phyloP scores from a whole-genome alignment of 768 basidiomycete genomes.

The Omphalotus guepiniiformis region DNA sequence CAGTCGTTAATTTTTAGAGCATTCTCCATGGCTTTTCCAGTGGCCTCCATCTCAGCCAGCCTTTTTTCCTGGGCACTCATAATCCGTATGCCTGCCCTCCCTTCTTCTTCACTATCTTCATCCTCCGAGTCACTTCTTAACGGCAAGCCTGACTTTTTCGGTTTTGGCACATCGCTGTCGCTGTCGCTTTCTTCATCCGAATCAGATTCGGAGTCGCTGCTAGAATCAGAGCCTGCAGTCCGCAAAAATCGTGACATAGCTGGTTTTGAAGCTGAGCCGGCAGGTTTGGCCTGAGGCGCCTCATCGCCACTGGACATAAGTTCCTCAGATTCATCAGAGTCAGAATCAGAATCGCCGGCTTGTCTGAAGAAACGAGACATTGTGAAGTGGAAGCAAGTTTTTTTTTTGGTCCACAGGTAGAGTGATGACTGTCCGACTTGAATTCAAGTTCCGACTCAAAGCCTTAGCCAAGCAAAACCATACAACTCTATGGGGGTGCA shows the following conservation, averaged over 20 bases:
- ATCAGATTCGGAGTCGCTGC: conserved; percentile 54
- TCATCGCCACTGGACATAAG: conserved; percentile 72
- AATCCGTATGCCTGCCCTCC: conserved; percentile 64
- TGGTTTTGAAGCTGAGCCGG: conserved; percentile 44
- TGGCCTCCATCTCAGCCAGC: conserved; percentile 91
- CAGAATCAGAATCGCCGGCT: conserved; percentile 78
- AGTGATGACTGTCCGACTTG: background rate
- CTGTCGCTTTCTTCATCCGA: conserved; percentile 55
- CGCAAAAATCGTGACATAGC: conserved; percentile 80
- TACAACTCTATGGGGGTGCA: too few species aligned
- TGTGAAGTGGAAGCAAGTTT: conserved; percentile 8
- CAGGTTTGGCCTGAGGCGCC: conserved; percentile 40
- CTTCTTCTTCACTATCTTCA: conserved; percentile 64
- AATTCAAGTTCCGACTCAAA: background rate
- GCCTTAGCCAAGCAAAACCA: background rate
- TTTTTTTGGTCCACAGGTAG: background rate
- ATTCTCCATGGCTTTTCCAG: conserved; percentile 90
- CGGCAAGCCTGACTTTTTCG: conserved; percentile 33
- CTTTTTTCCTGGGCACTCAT: conserved; percentile 91
- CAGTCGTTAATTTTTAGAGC: conserved; percentile 96
- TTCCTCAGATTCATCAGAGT: conserved; percentile 70
- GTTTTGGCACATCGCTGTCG: conserved; percentile 44
- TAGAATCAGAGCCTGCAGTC: conserved; percentile 57
- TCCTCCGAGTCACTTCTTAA: conserved; percentile 43
- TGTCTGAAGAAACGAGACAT: conserved; percentile 92